phyloP scores from a whole-genome alignment of 371 early-diverging fungal species.

The Mortierella sp. region DNA sequence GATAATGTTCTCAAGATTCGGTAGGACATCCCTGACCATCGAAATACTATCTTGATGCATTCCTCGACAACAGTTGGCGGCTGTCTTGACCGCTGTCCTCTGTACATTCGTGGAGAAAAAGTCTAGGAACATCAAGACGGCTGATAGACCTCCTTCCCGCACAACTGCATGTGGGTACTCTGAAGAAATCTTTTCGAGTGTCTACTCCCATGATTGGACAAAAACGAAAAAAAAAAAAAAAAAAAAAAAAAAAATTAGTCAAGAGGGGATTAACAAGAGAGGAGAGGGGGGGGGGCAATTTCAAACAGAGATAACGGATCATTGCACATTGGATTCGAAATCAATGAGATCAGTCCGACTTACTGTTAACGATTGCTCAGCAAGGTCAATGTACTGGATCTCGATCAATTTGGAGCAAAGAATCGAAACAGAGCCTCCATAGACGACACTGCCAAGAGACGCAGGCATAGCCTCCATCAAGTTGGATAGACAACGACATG shows the following conservation, averaged over 20 bases:
- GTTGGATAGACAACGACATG: slow-evolving; percentile 89
- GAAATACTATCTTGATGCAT: slow-evolving; percentile 65
- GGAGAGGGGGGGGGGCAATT: too few species aligned
- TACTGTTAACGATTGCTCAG: slow-evolving; percentile 86
- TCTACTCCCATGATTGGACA: slow-evolving; percentile 43
- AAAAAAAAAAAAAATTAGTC: not conserved
- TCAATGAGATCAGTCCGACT: slow-evolving; percentile 9
- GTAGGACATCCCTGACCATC: slow-evolving; percentile 76
- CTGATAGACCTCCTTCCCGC: slow-evolving; percentile 80
- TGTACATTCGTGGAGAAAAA: slow-evolving; percentile 91
- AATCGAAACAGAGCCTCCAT: slow-evolving; percentile 76
- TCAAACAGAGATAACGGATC: not conserved
- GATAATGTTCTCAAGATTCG: slow-evolving; percentile 76
- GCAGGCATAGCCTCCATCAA: slow-evolving; percentile 89
- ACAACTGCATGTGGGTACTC: slow-evolving; percentile 81
- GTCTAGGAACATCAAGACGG: slow-evolving; percentile 87
- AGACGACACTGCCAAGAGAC: slow-evolving; percentile 69
- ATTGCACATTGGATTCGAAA: not conserved
- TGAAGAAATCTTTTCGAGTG: slow-evolving; percentile 77
- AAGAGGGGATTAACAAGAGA: too few species aligned
- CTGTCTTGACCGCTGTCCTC: slow-evolving; percentile 82
- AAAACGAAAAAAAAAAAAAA: not conserved
- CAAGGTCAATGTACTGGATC: slow-evolving; percentile 92
- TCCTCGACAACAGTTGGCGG: slow-evolving; percentile 80
- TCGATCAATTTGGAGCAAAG: slow-evolving; percentile 82